A percentile compares a stretch with the other conserved stretches of the same genome.
Conservation (phyloP, 208 protist genomes). For the Trypanosoma grayi region DNA sequence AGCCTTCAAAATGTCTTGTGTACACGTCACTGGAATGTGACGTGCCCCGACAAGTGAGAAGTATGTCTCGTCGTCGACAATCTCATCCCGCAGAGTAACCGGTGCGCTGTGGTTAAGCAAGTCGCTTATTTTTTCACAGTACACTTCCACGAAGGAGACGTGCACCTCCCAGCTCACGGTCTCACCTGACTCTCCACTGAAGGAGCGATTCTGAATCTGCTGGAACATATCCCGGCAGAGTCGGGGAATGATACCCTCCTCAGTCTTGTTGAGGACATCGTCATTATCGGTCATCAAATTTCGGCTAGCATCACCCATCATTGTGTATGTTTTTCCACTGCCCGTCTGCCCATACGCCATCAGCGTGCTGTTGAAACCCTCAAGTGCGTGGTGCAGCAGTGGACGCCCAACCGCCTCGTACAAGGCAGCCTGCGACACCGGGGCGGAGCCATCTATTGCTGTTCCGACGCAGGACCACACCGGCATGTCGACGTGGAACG, state of each 20-base stretch:
- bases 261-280: conserved; percentile 18
- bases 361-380: conserved; percentile 89
- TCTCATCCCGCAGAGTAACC: conserved; percentile 64
- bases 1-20: conserved; percentile 63
- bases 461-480: conserved; percentile 62
- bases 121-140: conserved; percentile 88
- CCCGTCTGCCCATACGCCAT: conserved; percentile 92
- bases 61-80: conserved; percentile 47
- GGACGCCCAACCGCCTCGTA: conserved; percentile 87
- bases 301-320: conserved; percentile 58
- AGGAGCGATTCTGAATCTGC: conserved; percentile 44
- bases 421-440: conserved; percentile 62
- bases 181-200: conserved; percentile 40
- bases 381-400: conserved; percentile 87
- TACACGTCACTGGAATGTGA: conserved; percentile 38
- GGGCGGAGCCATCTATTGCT: conserved; percentile 41
- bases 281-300: conserved; percentile 11
- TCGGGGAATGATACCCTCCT: conserved; percentile 81
- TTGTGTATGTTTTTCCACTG: conserved; percentile 90
- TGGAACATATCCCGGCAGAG: conserved; percentile 80
- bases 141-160: conserved; percentile 88
- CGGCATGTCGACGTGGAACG: conserved; percentile 59
- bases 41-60: conserved; percentile 66
- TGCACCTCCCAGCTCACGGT: conserved; percentile 75
- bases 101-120: conserved; percentile 69